These are phyloP conservation scores for Nothomitra cinnamomea DNA, from an alignment of 2,329 filamentous ascomycete species.

Conservation along the genomic window DNA sequence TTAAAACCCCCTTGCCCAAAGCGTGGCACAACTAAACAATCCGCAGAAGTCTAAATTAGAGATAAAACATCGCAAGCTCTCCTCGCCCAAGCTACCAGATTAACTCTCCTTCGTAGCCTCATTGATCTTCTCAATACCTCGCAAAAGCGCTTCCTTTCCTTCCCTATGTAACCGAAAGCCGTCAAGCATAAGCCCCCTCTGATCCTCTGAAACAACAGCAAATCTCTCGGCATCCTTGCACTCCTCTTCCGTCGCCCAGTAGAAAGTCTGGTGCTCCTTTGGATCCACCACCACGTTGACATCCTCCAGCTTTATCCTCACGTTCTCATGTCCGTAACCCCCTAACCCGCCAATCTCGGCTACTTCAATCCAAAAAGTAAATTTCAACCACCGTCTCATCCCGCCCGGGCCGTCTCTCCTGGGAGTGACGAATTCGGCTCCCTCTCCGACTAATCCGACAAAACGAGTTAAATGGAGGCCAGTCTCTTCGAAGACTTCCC, in stretches of 20 bases:
- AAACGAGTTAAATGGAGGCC: constrained; percentile 29
- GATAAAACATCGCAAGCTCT: too few species aligned
- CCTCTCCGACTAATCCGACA: constrained; percentile 23
- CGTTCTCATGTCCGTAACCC: neutral
- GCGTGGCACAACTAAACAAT: too few species aligned
- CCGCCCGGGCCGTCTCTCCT: constrained; percentile 10
- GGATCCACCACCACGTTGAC: constrained; percentile 20
- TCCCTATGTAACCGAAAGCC: neutral
- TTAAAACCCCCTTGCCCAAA: too few species aligned
- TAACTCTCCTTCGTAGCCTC: too few species aligned
- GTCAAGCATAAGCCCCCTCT: neutral
- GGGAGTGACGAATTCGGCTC: constrained; percentile 17
- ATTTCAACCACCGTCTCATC: constrained; percentile 22
- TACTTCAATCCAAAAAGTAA: constrained; percentile 20
- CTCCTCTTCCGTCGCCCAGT: constrained; percentile 24
- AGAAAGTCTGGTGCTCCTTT: constrained; percentile 24
- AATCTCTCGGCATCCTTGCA: neutral
- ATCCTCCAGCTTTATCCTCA: neutral
- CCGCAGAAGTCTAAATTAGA: too few species aligned
- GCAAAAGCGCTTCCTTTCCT: too few species aligned
- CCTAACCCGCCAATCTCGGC: neutral
- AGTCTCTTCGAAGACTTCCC: constrained; percentile 35
- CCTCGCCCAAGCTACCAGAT: too few species aligned
- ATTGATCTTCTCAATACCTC: too few species aligned
- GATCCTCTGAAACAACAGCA: neutral